Conservation (phyloP, 208 protist species). For the Kentomonas sorsogonicus region DNA sequence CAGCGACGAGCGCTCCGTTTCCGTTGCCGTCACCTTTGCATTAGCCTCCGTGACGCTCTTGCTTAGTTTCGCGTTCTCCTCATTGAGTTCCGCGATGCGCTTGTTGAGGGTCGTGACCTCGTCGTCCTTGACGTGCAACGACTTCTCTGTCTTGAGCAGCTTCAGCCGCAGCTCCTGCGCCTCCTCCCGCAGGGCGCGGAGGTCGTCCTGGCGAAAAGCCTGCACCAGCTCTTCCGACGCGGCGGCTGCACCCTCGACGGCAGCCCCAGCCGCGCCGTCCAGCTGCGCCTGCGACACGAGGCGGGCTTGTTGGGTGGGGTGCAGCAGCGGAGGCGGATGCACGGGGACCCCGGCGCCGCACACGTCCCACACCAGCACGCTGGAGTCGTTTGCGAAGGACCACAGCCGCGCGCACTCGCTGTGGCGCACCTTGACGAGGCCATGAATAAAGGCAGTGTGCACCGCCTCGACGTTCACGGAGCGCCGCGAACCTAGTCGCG, state of each 20-base stretch:
- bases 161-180: constrained; percentile 67
- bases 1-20: constrained; percentile 37
- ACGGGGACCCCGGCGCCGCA: constrained; percentile 31
- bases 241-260: too few species aligned
- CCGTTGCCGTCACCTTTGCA: constrained; percentile 20
- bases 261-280: too few species aligned
- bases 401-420: constrained; percentile 54
- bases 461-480: too few species aligned
- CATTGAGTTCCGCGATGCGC: constrained; percentile 40
- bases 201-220: constrained; percentile 25
- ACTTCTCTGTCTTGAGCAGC: constrained; percentile 29
- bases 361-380: constrained; percentile 37
- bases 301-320: constrained; percentile 20
- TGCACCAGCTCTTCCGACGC: constrained; percentile 19
- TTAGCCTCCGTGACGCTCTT: constrained; percentile 45
- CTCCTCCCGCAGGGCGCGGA: constrained; percentile 46
- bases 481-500: too few species aligned
- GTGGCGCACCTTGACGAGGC: constrained; percentile 29
- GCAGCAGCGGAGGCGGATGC: constrained; percentile 16
- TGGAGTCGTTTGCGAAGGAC: constrained; percentile 51
- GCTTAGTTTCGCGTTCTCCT: constrained; percentile 31
- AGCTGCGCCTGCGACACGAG: constrained; percentile 16
- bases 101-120: constrained; percentile 27
- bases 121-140: constrained; percentile 28
- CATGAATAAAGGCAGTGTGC: constrained; percentile 54